A percentile compares a stretch with the other conserved stretches of the same genome.
These are phyloP conservation scores for Liriodendron chinense DNA, from an alignment of 164 flowering plant genomes.

Conservation along the genomic window DNA sequence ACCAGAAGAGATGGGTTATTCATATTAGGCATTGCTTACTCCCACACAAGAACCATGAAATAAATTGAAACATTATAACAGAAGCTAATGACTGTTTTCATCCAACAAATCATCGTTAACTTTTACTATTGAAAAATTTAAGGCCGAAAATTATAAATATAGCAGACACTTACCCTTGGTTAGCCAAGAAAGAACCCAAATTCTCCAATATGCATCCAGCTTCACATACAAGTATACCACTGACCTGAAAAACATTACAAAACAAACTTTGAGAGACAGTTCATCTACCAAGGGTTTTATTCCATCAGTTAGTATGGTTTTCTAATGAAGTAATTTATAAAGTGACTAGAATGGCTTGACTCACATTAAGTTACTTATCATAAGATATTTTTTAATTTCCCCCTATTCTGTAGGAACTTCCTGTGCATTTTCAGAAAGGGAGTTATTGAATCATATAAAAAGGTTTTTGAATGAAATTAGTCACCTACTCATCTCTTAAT, in stretches of 20 bases:
- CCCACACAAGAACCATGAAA: neutral
- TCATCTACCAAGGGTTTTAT: neutral
- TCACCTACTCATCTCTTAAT: neutral
- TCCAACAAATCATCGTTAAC: neutral
- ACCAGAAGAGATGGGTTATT: neutral
- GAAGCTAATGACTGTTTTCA: neutral
- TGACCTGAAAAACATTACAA: constrained; percentile 48
- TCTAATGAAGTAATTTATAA: no score
- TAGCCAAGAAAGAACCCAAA: constrained; percentile 67
- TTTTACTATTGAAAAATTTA: neutral
- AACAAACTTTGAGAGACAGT: constrained; percentile 5
- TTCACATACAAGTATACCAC: constrained; percentile 95
- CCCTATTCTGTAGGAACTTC: neutral
- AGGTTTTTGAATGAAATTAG: neutral
- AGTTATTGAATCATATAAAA: neutral
- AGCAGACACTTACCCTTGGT: constrained; percentile 57
- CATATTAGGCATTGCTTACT: neutral
- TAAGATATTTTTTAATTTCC: neutral
- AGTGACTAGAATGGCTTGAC: no score
- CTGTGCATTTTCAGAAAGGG: neutral
- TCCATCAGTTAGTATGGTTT: no score
- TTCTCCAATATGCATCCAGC: constrained; percentile 98
- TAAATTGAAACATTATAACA: neutral
- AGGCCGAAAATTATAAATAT: neutral
- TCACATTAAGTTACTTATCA: neutral